Percentiles rank a stretch among this genome's conserved stretches.
Evolutionary conservation across 176 grass and related monocot species (phyloP).

Genomic region (Saccharum spontaneum): DNA sequence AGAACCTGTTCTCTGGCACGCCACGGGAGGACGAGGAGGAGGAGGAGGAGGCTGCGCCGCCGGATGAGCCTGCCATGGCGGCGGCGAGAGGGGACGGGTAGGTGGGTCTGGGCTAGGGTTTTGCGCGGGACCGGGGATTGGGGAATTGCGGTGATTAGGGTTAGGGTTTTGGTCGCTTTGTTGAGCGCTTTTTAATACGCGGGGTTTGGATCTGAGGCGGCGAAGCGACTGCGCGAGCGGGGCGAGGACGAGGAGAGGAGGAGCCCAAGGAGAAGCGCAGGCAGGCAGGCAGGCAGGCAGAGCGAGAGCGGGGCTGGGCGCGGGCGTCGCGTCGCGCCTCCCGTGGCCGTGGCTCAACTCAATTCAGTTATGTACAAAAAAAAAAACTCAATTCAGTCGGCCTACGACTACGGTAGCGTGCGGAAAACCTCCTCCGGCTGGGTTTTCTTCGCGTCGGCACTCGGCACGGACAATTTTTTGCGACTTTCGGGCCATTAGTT

Average conservation of each 20-base stretch:
- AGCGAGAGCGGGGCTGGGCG: neutral
- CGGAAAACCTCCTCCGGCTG: neutral
- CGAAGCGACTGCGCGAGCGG: neutral
- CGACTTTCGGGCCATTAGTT: too few species aligned
- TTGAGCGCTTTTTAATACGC: conserved; percentile 32
- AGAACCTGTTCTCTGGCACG: conserved; percentile 54
- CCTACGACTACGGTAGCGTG: neutral
- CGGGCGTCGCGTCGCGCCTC: neutral
- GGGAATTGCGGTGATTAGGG: conserved; percentile 41
- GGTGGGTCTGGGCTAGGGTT: conserved; percentile 33
- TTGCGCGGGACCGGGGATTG: neutral
- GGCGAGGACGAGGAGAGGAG: neutral
- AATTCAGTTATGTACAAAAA: too few species aligned
- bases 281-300: too few species aligned
- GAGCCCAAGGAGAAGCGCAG: neutral
- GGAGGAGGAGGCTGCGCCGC: conserved; percentile 51
- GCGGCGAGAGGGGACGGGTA: neutral
- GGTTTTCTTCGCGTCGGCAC: too few species aligned
- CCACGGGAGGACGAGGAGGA: conserved; percentile 57
- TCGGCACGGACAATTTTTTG: too few species aligned
- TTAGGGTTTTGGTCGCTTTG: conserved; percentile 67
- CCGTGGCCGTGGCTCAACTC: too few species aligned
- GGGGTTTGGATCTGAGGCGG: conserved; percentile 52
- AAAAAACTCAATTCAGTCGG: too few species aligned
- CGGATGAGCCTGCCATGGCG: conserved; percentile 50